Conservation (phyloP, 1,139 yeast species). For the Kodamaea sp. region DNA sequence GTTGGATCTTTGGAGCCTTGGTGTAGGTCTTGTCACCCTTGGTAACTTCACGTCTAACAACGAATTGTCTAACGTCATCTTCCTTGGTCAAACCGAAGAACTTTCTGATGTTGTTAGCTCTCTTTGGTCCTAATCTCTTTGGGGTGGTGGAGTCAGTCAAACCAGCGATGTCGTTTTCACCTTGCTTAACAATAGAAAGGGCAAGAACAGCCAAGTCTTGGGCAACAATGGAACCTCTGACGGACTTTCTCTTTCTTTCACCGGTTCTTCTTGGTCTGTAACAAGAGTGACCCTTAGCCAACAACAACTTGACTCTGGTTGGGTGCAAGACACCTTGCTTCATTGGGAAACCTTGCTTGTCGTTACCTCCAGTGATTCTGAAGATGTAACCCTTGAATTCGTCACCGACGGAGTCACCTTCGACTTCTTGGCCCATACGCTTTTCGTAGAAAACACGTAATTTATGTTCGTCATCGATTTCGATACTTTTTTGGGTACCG, state of each 20-base stretch:
- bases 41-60: conserved; percentile 96
- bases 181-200: conserved; percentile 93
- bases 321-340: conserved; percentile 99
- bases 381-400: conserved; percentile 99
- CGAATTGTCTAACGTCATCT: conserved; percentile 93
- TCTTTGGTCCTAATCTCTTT: conserved; percentile 99
- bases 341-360: conserved; percentile 99
- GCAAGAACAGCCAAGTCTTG: conserved; percentile 96
- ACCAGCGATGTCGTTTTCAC: conserved; percentile 94
- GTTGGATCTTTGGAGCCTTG: conserved; percentile 99
- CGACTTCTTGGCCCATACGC: conserved; percentile 99
- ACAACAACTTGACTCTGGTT: conserved; percentile 96
- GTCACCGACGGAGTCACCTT: conserved; percentile 97
- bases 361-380: conserved; percentile 99
- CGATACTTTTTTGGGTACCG: conserved; percentile 98
- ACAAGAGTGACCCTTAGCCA: conserved; percentile 95
- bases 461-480: conserved; percentile 98
- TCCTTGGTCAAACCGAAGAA: conserved; percentile 98
- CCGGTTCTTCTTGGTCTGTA: conserved; percentile 99
- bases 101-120: conserved; percentile 99
- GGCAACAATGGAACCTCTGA: conserved; percentile 99
- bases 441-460: conserved; percentile 98
- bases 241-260: conserved; percentile 99
- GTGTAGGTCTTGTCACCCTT: conserved; percentile 99
- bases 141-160: conserved; percentile 93